Base-by-base conservation (phyloP, 164 flowering plant genomes). In the Macadamia integrifolia region DNA sequence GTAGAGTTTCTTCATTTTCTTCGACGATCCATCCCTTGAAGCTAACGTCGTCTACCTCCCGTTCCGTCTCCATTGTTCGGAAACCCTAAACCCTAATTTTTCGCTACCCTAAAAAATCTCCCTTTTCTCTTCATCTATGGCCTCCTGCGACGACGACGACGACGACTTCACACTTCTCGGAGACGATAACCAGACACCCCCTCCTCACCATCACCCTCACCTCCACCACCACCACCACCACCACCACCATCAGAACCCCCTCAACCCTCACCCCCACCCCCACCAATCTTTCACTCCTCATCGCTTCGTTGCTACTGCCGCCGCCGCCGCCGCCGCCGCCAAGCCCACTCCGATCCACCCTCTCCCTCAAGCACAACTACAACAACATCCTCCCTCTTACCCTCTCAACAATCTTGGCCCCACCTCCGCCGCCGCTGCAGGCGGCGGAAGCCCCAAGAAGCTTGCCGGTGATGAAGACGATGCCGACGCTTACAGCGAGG, bases 81-180 rank as follows among this genome's bases (percentile, higher is more conserved):
- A 50, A 42, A 57, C 65, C 50, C 66, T 43, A 18, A 74, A 79
- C 77, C 75, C 78, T 66, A 76, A 79, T 75, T 64, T 17, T 4
- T 6, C 8, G 1, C 29, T 7, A 6, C 78, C 65, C 43, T 44
- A 40, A 40, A 23, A 2, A 10, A 10, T 10, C 15, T 14, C 15
- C 3, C 53, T 8, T 13, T 13, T 14, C 57, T 53, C 57, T 62
- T 49, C 61, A 57, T 32, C 71, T 64, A 87, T 83, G 91, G 86
- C 88, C 18, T 78, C 86, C 61, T 83, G 83, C 79, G 85, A 81
- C 80, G 90, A 86, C 77, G 90, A 86, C 64, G 85, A 81, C 80
- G 90, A 86, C 77, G 90, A 86, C 64, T 86, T 83, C 78, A 66
- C 86, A 58, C 81, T 84, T 77, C 82, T 86, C 72, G 78, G 68